Evolutionary conservation across 768 basidiomycete species (phyloP).

Genomic region (Suillus alpinus): DNA sequence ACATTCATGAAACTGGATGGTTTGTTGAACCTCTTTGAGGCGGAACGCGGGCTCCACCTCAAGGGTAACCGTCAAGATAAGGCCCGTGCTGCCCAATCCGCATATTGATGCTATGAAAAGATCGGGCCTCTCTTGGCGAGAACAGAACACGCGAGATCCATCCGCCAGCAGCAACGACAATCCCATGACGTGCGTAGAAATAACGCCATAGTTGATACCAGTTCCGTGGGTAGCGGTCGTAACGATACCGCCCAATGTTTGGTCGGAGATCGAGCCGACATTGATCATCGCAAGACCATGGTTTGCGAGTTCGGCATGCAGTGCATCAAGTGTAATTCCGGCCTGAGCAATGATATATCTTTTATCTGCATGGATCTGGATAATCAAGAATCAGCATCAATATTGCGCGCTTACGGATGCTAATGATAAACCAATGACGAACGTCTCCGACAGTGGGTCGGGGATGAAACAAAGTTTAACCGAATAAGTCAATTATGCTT

Average conservation of each 20-base stretch:
- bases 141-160: slow-evolving; percentile 66
- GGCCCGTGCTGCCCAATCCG: slow-evolving; percentile 86
- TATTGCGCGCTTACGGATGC: slow-evolving; percentile 5
- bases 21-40: slow-evolving; percentile 68
- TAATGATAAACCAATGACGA: slow-evolving; percentile 2
- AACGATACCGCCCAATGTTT: slow-evolving; percentile 88
- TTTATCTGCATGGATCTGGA: slow-evolving; percentile 69
- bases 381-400: slow-evolving; percentile 4
- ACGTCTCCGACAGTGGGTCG: neutral
- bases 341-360: slow-evolving; percentile 68
- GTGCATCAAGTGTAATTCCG: slow-evolving; percentile 72
- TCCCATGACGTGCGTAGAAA: slow-evolving; percentile 77
- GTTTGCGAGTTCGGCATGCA: slow-evolving; percentile 65
- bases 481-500: slow-evolving; percentile 30
- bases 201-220: slow-evolving; percentile 73
- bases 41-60: slow-evolving; percentile 81
- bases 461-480: slow-evolving; percentile 14
- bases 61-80: slow-evolving; percentile 76
- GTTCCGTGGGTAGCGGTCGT: slow-evolving; percentile 96
- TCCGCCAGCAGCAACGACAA: slow-evolving; percentile 76
- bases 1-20: slow-evolving; percentile 61
- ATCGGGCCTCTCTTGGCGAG: slow-evolving; percentile 58
- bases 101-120: slow-evolving; percentile 90
- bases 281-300: slow-evolving; percentile 84
- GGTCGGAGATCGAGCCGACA: slow-evolving; percentile 95